Conservation (phyloP, 768 basidiomycete species). For the Lentinula detonsa region DNA sequence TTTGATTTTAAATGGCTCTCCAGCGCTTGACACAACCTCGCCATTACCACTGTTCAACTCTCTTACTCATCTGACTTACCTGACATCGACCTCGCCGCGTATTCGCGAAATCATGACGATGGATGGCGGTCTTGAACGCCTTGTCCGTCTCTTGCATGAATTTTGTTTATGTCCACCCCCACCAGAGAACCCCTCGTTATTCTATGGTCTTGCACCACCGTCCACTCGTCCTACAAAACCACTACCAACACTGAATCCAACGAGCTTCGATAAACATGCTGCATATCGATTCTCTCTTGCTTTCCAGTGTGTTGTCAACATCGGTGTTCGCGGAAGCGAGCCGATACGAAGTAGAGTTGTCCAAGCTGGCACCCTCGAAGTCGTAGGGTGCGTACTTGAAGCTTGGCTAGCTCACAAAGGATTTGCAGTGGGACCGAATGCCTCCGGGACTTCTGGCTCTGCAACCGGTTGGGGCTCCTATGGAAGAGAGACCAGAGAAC, state of each 20-base stretch:
- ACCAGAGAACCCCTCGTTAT: constrained; percentile 66
- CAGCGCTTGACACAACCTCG: constrained; percentile 49
- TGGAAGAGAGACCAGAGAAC: constrained; percentile 63
- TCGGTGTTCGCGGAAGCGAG: constrained; percentile 93
- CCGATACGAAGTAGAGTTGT: constrained; percentile 88
- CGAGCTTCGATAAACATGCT: constrained; percentile 72
- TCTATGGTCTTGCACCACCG: constrained; percentile 76
- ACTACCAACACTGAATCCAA: constrained; percentile 59
- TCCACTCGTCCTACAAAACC: constrained; percentile 49
- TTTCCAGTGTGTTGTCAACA: constrained; percentile 96
- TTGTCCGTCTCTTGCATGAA: constrained; percentile 87
- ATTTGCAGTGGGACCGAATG: constrained; percentile 77
- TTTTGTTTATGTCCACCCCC: constrained; percentile 81
- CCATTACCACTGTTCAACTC: constrained; percentile 83
- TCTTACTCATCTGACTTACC: constrained; percentile 90
- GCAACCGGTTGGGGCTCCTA: background rate
- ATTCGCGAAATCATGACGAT: constrained; percentile 98
- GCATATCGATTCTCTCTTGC: constrained; percentile 89
- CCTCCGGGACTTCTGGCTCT: constrained; percentile 56
- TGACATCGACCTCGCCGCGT: constrained; percentile 94
- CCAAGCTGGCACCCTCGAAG: constrained; percentile 89
- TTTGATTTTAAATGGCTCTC: constrained; percentile 3
- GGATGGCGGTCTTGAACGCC: constrained; percentile 95
- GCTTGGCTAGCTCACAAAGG: constrained; percentile 89
- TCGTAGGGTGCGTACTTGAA: constrained; percentile 90